Conservation (phyloP, 495 filamentous ascomycete genomes). For the Penicillium ochrochloron region DNA sequence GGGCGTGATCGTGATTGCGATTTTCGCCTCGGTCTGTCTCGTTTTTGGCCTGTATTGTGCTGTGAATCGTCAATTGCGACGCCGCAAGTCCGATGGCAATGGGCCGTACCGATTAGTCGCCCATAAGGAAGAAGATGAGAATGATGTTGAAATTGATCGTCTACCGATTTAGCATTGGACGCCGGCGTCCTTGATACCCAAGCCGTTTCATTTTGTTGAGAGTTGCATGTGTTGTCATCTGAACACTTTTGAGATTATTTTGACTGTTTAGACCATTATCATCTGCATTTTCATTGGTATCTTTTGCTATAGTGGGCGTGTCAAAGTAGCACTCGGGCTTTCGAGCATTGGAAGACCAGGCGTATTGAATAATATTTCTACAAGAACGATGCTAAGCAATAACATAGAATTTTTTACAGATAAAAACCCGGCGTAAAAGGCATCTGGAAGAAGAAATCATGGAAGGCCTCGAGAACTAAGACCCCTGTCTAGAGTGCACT, state of each 20-base stretch:
- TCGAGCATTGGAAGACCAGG: not conserved
- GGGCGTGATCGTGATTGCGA: conserved; percentile 12
- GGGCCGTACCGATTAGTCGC: conserved; percentile 23
- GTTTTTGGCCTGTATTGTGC: conserved; percentile 21
- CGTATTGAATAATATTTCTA: not conserved
- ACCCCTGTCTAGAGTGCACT: not conserved
- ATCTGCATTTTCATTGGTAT: not conserved
- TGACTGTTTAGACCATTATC: not conserved
- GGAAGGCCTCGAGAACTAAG: not conserved
- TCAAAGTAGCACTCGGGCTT: too few species aligned
- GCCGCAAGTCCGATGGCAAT: not conserved
- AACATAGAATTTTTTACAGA: not conserved
- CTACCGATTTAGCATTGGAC: conserved; percentile 25
- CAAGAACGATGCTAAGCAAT: not conserved
- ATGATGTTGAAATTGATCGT: conserved; percentile 14
- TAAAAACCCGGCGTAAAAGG: not conserved
- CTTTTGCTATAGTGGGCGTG: too few species aligned
- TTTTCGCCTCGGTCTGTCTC: conserved; percentile 24
- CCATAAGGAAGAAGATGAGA: conserved; percentile 24
- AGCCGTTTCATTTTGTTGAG: conserved; percentile 10
- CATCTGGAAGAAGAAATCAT: not conserved
- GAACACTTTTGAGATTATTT: not conserved
- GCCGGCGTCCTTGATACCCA: conserved; percentile 27
- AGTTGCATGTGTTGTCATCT: not conserved
- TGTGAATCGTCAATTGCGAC: conserved; percentile 15